A percentile compares a stretch with the other conserved stretches of the same genome.
These are phyloP conservation scores for Cymbopogon citratus DNA, from an alignment of 176 grass and related monocot species.

Conservation along the genomic window DNA sequence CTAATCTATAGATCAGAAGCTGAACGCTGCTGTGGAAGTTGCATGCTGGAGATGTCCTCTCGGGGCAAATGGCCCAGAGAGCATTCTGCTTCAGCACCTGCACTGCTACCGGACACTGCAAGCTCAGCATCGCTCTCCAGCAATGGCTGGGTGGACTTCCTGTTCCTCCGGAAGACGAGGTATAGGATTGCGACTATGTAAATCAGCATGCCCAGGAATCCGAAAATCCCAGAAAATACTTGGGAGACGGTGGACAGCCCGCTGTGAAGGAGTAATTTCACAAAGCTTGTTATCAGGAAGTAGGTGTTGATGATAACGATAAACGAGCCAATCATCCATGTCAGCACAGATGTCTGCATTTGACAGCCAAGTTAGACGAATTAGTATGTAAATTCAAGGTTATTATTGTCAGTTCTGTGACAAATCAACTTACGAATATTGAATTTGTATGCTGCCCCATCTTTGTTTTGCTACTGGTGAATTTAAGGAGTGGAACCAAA, in stretches of 20 bases:
- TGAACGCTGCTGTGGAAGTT: slow-evolving; percentile 54
- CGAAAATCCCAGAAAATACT: slow-evolving; percentile 75
- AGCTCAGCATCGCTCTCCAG: slow-evolving; percentile 39
- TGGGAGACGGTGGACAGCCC: slow-evolving; percentile 44
- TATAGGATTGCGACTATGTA: slow-evolving; percentile 71
- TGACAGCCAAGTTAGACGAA: neutral
- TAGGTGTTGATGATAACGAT: slow-evolving; percentile 82
- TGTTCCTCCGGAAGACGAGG: slow-evolving; percentile 72
- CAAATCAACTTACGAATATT: slow-evolving; percentile 41
- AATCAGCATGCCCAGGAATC: slow-evolving; percentile 77
- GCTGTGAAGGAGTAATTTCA: slow-evolving; percentile 59
- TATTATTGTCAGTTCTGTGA: neutral
- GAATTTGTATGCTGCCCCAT: slow-evolving; percentile 83
- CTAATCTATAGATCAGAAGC: slow-evolving; percentile 56
- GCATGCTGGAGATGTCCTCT: slow-evolving; percentile 96
- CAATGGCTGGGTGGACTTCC: slow-evolving; percentile 57
- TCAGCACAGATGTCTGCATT: slow-evolving; percentile 60
- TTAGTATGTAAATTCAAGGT: neutral
- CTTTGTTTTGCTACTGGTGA: slow-evolving; percentile 89
- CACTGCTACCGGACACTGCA: neutral
- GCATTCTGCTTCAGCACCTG: slow-evolving; percentile 3
- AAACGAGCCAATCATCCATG: slow-evolving; percentile 75
- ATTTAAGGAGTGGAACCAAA: slow-evolving; percentile 89
- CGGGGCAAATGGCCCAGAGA: slow-evolving; percentile 65
- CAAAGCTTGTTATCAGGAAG: slow-evolving; percentile 64